phyloP scores from a whole-genome alignment of 805 yeast genomes.

The Candida anglica region DNA sequence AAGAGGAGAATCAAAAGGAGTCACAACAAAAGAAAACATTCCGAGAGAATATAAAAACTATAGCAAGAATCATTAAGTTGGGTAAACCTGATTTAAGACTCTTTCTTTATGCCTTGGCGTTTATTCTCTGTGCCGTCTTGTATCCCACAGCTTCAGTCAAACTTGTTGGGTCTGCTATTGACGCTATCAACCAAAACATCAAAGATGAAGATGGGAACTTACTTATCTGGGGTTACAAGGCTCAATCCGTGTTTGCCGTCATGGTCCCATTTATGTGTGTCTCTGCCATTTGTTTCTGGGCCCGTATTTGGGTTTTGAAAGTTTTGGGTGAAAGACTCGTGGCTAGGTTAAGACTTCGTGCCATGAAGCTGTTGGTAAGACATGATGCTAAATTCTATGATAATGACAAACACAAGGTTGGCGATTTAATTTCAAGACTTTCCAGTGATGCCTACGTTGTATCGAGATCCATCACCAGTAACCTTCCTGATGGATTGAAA shows the following conservation, averaged over 20 bases:
- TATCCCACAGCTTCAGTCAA: conserved; percentile 42
- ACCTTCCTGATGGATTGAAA: conserved; percentile 43
- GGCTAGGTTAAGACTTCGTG: conserved; percentile 37
- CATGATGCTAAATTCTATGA: conserved; percentile 42
- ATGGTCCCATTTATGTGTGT: conserved; percentile 43
- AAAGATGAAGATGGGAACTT: conserved; percentile 37
- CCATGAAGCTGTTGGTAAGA: conserved; percentile 38
- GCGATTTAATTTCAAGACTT: conserved; percentile 45
- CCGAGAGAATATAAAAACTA: conserved; percentile 30
- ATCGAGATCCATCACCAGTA: conserved; percentile 38
- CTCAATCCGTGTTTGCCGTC: conserved; percentile 34
- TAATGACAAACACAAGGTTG: conserved; percentile 41
- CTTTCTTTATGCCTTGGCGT: conserved; percentile 35
- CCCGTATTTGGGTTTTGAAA: conserved; percentile 40
- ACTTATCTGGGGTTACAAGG: conserved; percentile 42
- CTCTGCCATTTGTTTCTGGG: conserved; percentile 44
- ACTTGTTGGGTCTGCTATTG: conserved; percentile 40
- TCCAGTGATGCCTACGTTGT: conserved; percentile 46
- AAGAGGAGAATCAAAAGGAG: conserved; percentile 26
- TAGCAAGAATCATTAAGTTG: conserved; percentile 32
- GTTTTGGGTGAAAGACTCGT: conserved; percentile 42
- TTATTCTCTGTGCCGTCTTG: conserved; percentile 40
- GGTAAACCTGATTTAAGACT: conserved; percentile 38
- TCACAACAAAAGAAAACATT: conserved; percentile 22
- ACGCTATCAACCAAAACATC: conserved; percentile 32